Base-by-base conservation (phyloP, 805 yeast species). In the Zygosaccharomyces pseudorouxii region DNA sequence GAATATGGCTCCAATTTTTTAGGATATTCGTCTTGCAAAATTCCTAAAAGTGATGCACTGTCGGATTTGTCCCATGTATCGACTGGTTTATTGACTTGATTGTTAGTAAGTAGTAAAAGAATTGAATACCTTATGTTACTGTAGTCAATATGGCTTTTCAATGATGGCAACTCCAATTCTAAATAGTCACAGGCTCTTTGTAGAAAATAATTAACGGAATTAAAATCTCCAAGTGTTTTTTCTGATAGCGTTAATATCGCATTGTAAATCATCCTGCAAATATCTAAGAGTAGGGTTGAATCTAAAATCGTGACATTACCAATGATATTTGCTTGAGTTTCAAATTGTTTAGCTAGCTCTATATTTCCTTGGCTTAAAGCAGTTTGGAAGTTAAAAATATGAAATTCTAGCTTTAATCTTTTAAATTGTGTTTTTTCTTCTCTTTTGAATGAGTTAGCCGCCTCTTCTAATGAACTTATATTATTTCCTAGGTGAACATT, bases 201-300 rank as follows among this genome's bases (percentile, higher is more conserved):
- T 19, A 67, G 45, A 27, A 65, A 61, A 20, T 53, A 46, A 1
- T 53, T 35, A 1, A 51, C 49, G 31, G 53, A 46, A 36, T n/a
- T 42, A 16, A 14, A 3, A 16, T 38, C 16, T 19, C 14, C 19
- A 11, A 20, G 25, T 3, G 41, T 5, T 10, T 5, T 36, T 35
- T 58, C 52, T 11, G 47, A 55, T 11, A 63, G 38, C 18, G 55
- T 51, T 8, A 68, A 39, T n/a, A 62, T 49, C 1, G 65, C 49
- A 49, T 73, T 73, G 45, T 64, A 71, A 5, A 69, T 55, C 1
- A 65, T 55, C 36, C 76, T 59, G 12, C 67, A 57, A 4, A 65
- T 41, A 33, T 71, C 73, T 5, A 68, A 27, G 2, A 63, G 35
- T 0, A 48, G 38, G 1, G 55, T 55, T 2, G 58, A 39, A 12